Conservation (phyloP, 1,139 yeast genomes). For the Scheffersomyces segobiensis region DNA sequence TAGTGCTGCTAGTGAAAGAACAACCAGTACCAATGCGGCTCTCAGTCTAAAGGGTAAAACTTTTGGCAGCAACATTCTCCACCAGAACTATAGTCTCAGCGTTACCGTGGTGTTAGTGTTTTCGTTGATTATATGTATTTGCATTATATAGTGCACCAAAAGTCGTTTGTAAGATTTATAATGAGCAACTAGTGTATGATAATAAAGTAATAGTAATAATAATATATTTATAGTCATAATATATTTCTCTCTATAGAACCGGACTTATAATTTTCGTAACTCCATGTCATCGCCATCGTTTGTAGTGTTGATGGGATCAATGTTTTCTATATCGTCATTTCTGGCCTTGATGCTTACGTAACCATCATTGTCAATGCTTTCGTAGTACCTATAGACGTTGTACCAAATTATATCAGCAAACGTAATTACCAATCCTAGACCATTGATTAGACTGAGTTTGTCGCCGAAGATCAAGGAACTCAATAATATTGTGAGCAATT, state of each 20-base stretch:
- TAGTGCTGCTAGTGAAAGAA: slow-evolving; percentile 9
- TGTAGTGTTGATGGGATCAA: not conserved
- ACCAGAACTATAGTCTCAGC: not conserved
- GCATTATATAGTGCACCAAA: not conserved
- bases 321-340: not conserved
- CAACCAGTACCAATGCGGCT: not conserved
- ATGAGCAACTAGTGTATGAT: not conserved
- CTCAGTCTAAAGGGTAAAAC: not conserved
- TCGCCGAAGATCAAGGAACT: slow-evolving; percentile 79
- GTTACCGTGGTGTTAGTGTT: not conserved
- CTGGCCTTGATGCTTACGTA: slow-evolving; percentile 6
- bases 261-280: not conserved
- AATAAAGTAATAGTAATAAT: not conserved
- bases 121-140: not conserved
- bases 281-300: not conserved
- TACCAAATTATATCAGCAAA: slow-evolving; percentile 79
- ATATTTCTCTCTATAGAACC: not conserved
- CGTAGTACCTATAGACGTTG: slow-evolving; percentile 57
- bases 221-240: no score
- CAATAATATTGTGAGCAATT: slow-evolving; percentile 73
- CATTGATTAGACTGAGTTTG: slow-evolving; percentile 61
- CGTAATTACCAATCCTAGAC: slow-evolving; percentile 77
- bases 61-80: slow-evolving; percentile 2
- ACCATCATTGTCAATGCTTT: slow-evolving; percentile 16
- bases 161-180: not conserved